These are phyloP conservation scores for Alternaria incomplexa DNA, from an alignment of 2,329 filamentous ascomycete species.

Conservation along the genomic window DNA sequence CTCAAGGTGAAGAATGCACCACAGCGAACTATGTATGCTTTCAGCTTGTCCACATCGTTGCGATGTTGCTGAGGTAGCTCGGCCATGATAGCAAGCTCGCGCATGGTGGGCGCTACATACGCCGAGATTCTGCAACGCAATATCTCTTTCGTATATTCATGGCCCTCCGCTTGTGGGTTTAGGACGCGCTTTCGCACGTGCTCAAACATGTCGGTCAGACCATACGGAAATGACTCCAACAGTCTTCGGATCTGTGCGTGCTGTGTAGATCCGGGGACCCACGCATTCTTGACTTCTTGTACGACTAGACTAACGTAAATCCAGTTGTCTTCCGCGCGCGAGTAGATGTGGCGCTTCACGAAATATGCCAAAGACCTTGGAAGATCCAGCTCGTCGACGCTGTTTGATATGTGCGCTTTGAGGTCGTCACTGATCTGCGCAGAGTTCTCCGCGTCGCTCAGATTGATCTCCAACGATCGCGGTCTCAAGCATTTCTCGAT, in stretches of 20 bases:
- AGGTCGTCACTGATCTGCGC: conserved; percentile 24
- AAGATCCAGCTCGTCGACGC: conserved; percentile 22
- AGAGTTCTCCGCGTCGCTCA: conserved; percentile 23
- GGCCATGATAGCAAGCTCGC: conserved; percentile 31
- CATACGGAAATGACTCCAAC: conserved; percentile 30
- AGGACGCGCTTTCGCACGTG: conserved; percentile 28
- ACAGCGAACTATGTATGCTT: conserved; percentile 26
- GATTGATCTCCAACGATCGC: conserved; percentile 24
- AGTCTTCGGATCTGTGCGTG: conserved; percentile 26
- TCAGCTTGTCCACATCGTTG: conserved; percentile 20
- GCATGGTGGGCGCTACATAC: conserved; percentile 26
- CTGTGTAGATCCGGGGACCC: conserved; percentile 10
- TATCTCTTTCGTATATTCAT: conserved; percentile 35
- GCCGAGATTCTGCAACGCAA: conserved; percentile 24
- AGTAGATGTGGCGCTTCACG: conserved; percentile 29
- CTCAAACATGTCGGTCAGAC: conserved; percentile 32
- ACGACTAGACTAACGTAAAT: conserved; percentile 32
- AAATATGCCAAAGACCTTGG: conserved; percentile 26
- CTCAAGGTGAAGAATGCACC: conserved; percentile 27
- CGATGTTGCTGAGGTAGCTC: conserved; percentile 22
- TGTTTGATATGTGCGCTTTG: conserved; percentile 19
- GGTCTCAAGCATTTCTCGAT: conserved; percentile 22
- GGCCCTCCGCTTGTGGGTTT: conserved; percentile 14
- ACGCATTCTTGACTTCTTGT: conserved; percentile 30
- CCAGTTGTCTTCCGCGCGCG: conserved; percentile 27